Evolutionary conservation across 805 yeast species (phyloP), one percentile per base, ranked within the genome.

Genomic region (Ogataea philodendri): DNA sequence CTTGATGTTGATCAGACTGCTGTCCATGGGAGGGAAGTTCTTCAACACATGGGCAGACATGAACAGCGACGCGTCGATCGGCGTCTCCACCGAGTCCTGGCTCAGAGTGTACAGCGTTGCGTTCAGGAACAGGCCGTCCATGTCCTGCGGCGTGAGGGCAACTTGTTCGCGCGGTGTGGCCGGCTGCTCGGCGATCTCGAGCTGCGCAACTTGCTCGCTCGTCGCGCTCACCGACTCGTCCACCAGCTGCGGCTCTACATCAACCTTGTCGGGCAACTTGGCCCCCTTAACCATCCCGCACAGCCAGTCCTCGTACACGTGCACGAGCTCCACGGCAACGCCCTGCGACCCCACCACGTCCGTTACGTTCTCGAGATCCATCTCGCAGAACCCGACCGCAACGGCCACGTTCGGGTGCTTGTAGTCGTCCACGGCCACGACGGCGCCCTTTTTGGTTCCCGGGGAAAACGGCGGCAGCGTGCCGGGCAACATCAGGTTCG

Each of bases 401-500:
- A 74, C 68, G 0, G 78, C 69, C 8, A 81, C 81, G 2, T 70
- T 57, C 0, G 95, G 94, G 15, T 67, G 54, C 10, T 71, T 68
- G 18, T 69, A 64, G 43, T 76, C 74, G 0, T 81, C 86, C 16
- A 90, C 69, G 1, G 84, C 95, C 13, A 88, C 95, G 3, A 85
- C 53, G 0, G 69, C 51, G 0, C 87, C 94, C 29, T 60, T 61
- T 3, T 44, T 49, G 5, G 73, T 65, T 4, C 69, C 47, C 0
- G 45, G 27, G 30, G 81, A 84, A 48, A 83, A 79, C 2, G 81
- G 81, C 0, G 77, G 74, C 4, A 71, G 52, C 5, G 78, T 70
- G 0, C 94, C 94, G 3, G 88, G 84, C 21, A 82, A 65, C 88
- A 84, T 83, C 44, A 84, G 60, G 49, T 84, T 74, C 0, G 97